Evolutionary conservation across 768 basidiomycete genomes (phyloP), one percentile per base, ranked within the genome.

Genomic region (Xerocomellus chrysenteron): DNA sequence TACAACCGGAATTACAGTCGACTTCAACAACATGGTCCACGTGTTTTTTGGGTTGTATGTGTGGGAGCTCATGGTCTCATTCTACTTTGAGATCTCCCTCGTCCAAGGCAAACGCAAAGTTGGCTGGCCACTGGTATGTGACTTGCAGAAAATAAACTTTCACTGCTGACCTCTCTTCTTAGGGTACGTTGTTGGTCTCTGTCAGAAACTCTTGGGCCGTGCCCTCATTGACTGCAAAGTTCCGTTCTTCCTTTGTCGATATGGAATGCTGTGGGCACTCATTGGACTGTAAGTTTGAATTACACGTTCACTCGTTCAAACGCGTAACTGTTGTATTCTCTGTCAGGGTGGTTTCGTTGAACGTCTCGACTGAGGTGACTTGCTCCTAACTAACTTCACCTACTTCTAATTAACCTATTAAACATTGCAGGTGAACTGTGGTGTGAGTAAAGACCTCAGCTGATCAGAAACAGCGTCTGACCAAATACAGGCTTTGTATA

Each of bases 171-270:
- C 16, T 61, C 33, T 11, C 19, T 6, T 19, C 12, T 41, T 30
- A 68, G 61, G 35, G 67, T 67, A 36, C 36, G 67, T 36, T 40
- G 32, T 57, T 24, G 33, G 32, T 50, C 40, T 50, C 26, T 32
- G 2, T 56, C 17, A n/a, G 21, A 41, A 39, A 13, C 19, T 44
- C 16, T n/a, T 33, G 26, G 36, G 36, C 35, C 11, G 45, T 26
- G 5, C 13, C 9, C 54, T 71, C 16, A 58, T 46, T 49, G 55
- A 53, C 13, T 44, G 3, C 52, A 50, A 28, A 78, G 86, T 82
- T 26, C 84, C 86, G 57, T 86, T 86, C 66, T 87, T 90, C 67
- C 72, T 86, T 26, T 85, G 82, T 66, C 82, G 87, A 57, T 89
- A 89, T 67, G 86, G 84, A 68, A 83, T 88, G 77, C 64, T 89